A percentile compares a stretch with the other conserved stretches of the same genome.
Conservation (phyloP, 2,329 filamentous ascomycete genomes). For the Monosporascus sp. region DNA sequence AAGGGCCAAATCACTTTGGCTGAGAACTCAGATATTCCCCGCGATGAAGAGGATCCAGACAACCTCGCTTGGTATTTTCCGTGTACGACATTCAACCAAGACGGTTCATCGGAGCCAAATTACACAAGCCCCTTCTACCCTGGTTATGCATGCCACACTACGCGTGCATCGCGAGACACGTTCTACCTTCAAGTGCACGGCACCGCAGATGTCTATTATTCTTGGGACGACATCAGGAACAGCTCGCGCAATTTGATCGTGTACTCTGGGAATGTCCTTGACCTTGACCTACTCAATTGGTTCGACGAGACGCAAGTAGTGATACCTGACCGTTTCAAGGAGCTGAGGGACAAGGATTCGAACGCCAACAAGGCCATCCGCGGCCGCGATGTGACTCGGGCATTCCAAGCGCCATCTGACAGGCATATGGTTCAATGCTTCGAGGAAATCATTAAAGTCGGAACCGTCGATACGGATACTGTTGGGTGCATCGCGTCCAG, state of each 20-base stretch:
- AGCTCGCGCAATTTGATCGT: conserved; percentile 83
- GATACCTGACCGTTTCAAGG: conserved; percentile 71
- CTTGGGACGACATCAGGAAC: conserved; percentile 92
- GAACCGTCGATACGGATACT: conserved; percentile 90
- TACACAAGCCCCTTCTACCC: conserved; percentile 67
- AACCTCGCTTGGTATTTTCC: conserved; percentile 96
- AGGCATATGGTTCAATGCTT: conserved; percentile 84
- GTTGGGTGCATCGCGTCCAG: conserved; percentile 97
- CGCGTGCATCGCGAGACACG: conserved; percentile 55
- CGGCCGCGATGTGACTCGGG: conserved; percentile 83
- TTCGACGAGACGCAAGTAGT: conserved; percentile 78
- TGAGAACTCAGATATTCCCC: conserved; percentile 70
- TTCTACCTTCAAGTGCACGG: conserved; percentile 68
- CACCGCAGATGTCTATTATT: conserved; percentile 88
- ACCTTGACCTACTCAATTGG: conserved; percentile 83
- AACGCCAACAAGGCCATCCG: conserved; percentile 58
- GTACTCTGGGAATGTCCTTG: conserved; percentile 89
- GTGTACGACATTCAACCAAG: conserved; percentile 86
- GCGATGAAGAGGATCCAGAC: conserved; percentile 54
- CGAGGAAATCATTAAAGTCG: conserved; percentile 90
- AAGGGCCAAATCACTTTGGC: conserved; percentile 79
- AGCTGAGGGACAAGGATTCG: conserved; percentile 65
- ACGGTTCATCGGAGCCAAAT: conserved; percentile 78
- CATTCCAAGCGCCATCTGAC: conserved; percentile 73
- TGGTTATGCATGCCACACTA: conserved; percentile 88